phyloP scores from a whole-genome alignment of 2,329 filamentous ascomycete genomes.

The Colletotrichum filicis region DNA sequence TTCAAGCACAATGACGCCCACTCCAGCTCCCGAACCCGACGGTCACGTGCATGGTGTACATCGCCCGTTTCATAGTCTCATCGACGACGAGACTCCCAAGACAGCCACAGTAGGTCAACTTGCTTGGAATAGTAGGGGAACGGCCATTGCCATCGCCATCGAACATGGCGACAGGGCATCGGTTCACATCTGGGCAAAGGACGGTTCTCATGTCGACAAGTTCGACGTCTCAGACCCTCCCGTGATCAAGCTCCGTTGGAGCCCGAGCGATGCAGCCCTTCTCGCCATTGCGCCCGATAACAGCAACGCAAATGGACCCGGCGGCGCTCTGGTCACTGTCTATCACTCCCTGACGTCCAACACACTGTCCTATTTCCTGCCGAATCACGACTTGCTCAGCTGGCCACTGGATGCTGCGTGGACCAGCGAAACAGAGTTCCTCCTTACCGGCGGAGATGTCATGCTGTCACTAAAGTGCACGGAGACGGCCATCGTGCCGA shows the following conservation, averaged over 20 bases:
- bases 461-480: conserved; percentile 60
- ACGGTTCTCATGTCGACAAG: conserved; percentile 62
- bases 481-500: conserved; percentile 56
- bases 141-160: conserved; percentile 66
- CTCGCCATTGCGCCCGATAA: conserved; percentile 68
- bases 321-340: conserved; percentile 65
- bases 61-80: conserved; percentile 57
- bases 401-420: conserved; percentile 69
- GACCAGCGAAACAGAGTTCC: conserved; percentile 68
- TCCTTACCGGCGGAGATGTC: conserved; percentile 68
- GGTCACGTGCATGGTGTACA: conserved; percentile 57
- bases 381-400: conserved; percentile 60
- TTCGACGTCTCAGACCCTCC: conserved; percentile 70
- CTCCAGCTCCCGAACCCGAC: conserved; percentile 28
- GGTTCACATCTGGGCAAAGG: conserved; percentile 66
- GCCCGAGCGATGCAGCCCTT: conserved; percentile 63
- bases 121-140: conserved; percentile 69
- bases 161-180: conserved; percentile 64
- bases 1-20: conserved; percentile 51
- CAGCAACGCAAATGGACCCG: conserved; percentile 36
- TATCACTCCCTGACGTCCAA: conserved; percentile 57
- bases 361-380: conserved; percentile 59
- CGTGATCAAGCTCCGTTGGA: conserved; percentile 71
- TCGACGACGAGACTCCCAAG: conserved; percentile 64
- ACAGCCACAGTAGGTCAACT: conserved; percentile 67